Conservation (phyloP, 768 basidiomycete species). For the Daedalea quercina region DNA sequence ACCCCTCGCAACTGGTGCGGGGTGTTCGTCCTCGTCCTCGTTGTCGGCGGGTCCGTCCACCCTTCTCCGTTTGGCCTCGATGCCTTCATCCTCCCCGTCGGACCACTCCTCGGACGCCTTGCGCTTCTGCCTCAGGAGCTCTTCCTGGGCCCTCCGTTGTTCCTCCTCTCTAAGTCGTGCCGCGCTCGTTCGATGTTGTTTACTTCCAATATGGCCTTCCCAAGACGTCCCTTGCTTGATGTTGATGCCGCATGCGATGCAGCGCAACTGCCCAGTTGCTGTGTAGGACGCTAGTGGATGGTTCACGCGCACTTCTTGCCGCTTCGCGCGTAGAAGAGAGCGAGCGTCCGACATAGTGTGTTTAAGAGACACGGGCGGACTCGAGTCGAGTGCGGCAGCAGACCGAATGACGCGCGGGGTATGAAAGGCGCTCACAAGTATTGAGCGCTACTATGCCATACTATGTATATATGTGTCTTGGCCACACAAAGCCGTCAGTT, state of each 20-base stretch:
- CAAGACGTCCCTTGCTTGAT: constrained; percentile 81
- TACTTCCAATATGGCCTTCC: constrained; percentile 83
- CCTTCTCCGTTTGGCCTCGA: constrained; percentile 21
- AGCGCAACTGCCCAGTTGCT: constrained; percentile 60
- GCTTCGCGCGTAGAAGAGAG: constrained; percentile 76
- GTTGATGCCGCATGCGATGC: constrained; percentile 50
- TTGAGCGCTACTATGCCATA: too few species aligned
- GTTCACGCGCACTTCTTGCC: constrained; percentile 62
- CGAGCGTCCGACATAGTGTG: constrained; percentile 81
- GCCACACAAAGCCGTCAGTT: too few species aligned
- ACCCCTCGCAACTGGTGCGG: constrained; percentile 15
- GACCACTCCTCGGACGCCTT: constrained; percentile 23
- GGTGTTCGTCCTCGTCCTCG: constrained; percentile 6
- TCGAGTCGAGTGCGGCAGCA: too few species aligned
- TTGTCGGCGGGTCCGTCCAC: constrained; percentile 12
- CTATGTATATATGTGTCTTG: too few species aligned
- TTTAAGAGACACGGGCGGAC: too few species aligned
- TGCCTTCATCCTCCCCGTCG: constrained; percentile 16
- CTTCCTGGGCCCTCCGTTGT: constrained; percentile 22
- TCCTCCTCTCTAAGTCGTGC: constrained; percentile 53
- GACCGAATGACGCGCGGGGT: too few species aligned
- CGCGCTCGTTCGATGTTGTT: constrained; percentile 65
- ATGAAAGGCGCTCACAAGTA: too few species aligned
- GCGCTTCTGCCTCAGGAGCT: constrained; percentile 11
- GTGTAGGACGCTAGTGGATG: constrained; percentile 73